A percentile compares a stretch with the other conserved stretches of the same genome.
Evolutionary conservation across 192 early-diverging fungal genomes (phyloP).

Genomic region (Thamnidium elegans): DNA sequence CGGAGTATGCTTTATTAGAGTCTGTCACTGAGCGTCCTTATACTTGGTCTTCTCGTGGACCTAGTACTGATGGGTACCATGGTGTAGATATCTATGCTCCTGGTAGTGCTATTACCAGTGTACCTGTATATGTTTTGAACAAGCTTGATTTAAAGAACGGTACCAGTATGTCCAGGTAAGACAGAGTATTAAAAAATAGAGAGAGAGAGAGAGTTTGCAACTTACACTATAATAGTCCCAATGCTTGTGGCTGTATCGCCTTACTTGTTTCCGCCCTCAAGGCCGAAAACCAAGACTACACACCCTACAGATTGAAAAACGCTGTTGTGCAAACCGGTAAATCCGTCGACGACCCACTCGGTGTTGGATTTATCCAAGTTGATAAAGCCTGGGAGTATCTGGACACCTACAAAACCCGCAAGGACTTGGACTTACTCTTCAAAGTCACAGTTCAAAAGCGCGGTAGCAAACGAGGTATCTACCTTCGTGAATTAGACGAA

Average conservation of each 20-base stretch:
- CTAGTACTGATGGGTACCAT: constrained; percentile 77
- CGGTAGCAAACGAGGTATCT: constrained; percentile 73
- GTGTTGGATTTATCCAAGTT: constrained; percentile 84
- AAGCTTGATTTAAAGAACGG: constrained; percentile 84
- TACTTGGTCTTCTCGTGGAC: constrained; percentile 91
- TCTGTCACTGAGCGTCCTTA: constrained; percentile 73
- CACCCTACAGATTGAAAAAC: constrained; percentile 79
- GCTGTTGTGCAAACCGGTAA: constrained; percentile 76
- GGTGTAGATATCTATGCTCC: constrained; percentile 84
- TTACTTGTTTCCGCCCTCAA: constrained; percentile 87
- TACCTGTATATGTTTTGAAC: constrained; percentile 76
- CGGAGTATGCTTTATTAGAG: constrained; percentile 83
- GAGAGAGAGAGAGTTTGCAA: not conserved
- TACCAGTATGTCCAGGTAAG: constrained; percentile 80
- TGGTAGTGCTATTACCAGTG: constrained; percentile 89
- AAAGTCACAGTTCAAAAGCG: constrained; percentile 36
- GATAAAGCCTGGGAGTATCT: constrained; percentile 84
- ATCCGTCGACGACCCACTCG: constrained; percentile 74
- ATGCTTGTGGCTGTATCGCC: constrained; percentile 83
- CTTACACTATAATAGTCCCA: constrained; percentile 52
- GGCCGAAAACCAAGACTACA: constrained; percentile 60
- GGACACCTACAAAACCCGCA: constrained; percentile 48
- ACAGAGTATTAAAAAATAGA: not conserved
- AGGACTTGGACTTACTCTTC: constrained; percentile 72
- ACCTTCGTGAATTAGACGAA: constrained; percentile 77